A percentile compares a stretch with the other conserved stretches of the same genome.
phyloP scores from a whole-genome alignment of 129 eudicot species.

The Heracleum sosnowskyi region DNA sequence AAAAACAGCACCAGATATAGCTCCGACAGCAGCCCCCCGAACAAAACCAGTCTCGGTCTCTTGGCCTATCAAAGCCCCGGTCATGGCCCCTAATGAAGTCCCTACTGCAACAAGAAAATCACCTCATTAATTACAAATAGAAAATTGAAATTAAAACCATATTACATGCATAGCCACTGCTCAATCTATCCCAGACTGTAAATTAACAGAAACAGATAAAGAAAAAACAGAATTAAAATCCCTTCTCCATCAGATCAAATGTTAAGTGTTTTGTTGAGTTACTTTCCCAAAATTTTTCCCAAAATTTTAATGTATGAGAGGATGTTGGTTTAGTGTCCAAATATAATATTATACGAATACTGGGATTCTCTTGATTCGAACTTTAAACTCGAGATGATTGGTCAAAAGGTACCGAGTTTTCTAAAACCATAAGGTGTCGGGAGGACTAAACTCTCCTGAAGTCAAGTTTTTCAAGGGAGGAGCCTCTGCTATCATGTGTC shows the following conservation, averaged over 20 bases:
- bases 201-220: not conserved
- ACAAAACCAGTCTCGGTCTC: slow-evolving; percentile 97
- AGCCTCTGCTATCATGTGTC: not conserved
- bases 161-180: not conserved
- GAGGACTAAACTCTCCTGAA: not conserved
- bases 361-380: no score
- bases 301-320: not conserved
- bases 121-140: not conserved
- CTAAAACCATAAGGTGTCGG: not conserved
- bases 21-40: slow-evolving; percentile 98
- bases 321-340: not conserved
- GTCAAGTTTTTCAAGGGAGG: not conserved
- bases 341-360: no score
- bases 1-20: slow-evolving; percentile 98
- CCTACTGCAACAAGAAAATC: slow-evolving; percentile 6
- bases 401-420: not conserved
- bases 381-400: no score
- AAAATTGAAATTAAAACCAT: not conserved
- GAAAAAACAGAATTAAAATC: not conserved
- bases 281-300: no score
- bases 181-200: not conserved
- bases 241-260: not conserved
- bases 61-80: slow-evolving; percentile 96
- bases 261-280: not conserved
- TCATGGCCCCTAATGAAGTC: slow-evolving; percentile 83